Base-by-base conservation (phyloP, 2,329 filamentous ascomycete genomes). In the Endothia cerciana region DNA sequence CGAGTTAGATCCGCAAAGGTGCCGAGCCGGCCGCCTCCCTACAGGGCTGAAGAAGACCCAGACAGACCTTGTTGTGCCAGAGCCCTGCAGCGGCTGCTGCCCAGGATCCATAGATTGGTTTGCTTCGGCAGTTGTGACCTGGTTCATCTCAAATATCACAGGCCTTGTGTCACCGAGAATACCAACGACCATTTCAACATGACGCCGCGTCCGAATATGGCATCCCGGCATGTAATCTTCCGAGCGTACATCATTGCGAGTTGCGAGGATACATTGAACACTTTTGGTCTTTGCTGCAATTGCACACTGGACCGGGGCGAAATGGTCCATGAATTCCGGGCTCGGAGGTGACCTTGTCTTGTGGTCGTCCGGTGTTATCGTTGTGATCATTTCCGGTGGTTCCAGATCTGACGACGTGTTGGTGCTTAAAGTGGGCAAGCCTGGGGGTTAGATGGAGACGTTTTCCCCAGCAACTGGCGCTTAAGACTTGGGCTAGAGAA, bases 1-100 rank as follows among this genome's bases (percentile, higher is more conserved):
- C 57, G 57, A 59, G 38, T 59, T 59, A 43, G 38, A 28, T 45
- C n/a, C 38, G 57, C 40, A 43, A 33, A 43, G 38, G 57, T 59
- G 57, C 57, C 57, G 57, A 59, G 40, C 40, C 57, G 22, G 17
- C 40, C 57, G 38, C 45, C 22, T 45, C 57, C 57, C 57, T 43
- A 59, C 57, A 59, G 57, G 57, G 57, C 57, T 59, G 57, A 59
- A 43, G 57, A 43, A 59, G 36, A 25, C 38, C 38, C 38, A 30
- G n/a, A 15, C 33, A 58, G 10, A 11, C 51, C 47, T 51, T 51
- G 47, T 17, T 51, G 33, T 36, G 11, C 47, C 47, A 55, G 30
- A 43, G 57, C 57, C 38, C 40, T 59, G 38, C 57, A 55, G 28
- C 30, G 28, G 47, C 22, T 51, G 13, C 28, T 51, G 47, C 47